phyloP scores from a whole-genome alignment of 805 yeast species.

The Ogataea naganishii region DNA sequence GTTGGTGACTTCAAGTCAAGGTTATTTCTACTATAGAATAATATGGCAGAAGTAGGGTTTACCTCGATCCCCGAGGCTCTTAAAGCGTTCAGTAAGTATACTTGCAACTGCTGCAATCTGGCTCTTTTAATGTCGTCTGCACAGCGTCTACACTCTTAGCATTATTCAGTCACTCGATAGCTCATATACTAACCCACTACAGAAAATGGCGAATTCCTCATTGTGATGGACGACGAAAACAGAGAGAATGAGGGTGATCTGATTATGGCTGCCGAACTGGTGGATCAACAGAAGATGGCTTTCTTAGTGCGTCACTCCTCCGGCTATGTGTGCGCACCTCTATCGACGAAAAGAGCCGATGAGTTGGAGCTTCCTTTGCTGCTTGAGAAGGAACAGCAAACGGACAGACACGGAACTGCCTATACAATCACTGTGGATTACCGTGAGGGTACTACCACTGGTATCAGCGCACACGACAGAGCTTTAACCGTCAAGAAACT shows the following conservation, averaged over 20 bases:
- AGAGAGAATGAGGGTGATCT: slow-evolving; percentile 98
- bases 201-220: slow-evolving; percentile 70
- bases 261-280: slow-evolving; percentile 80
- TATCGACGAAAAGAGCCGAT: slow-evolving; percentile 73
- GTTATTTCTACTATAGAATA: no score
- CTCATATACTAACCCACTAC: slow-evolving; percentile 1
- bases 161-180: background rate
- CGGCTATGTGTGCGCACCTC: slow-evolving; percentile 92
- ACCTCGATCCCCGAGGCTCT: slow-evolving; percentile 61
- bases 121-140: slow-evolving; percentile 1
- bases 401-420: slow-evolving; percentile 94
- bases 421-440: slow-evolving; percentile 89
- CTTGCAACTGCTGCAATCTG: background rate
- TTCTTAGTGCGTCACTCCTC: slow-evolving; percentile 80
- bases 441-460: slow-evolving; percentile 88
- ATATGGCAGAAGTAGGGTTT: slow-evolving; percentile 30
- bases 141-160: background rate
- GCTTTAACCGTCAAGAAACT: slow-evolving; percentile 70
- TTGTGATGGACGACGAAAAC: slow-evolving; percentile 95
- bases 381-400: slow-evolving; percentile 42
- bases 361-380: slow-evolving; percentile 70
- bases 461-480: slow-evolving; percentile 91
- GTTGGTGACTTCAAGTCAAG: no score
- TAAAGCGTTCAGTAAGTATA: slow-evolving; percentile 48
- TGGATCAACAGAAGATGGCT: slow-evolving; percentile 85